A percentile compares a stretch with the other conserved stretches of the same genome.
These are phyloP conservation scores for Citrus mangshanensis DNA, from an alignment of 345 rosid genomes.

Conservation along the genomic window DNA sequence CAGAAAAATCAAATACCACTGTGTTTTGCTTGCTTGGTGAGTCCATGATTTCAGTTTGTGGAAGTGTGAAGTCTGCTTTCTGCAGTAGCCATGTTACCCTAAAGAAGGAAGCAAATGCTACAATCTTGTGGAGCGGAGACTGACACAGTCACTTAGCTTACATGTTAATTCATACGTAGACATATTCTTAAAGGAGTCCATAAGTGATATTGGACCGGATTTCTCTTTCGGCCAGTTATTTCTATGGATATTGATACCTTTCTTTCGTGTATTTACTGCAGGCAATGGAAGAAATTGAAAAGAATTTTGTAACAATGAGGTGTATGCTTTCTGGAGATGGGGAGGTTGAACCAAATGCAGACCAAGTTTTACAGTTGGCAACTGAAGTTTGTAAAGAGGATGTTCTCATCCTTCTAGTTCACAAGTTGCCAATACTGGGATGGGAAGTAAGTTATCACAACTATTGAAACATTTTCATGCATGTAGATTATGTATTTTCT, in stretches of 20 bases:
- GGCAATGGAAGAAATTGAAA: conserved; percentile 96
- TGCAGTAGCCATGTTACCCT: background rate
- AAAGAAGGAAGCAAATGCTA: background rate
- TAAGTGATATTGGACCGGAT: background rate
- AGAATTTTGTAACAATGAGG: conserved; percentile 70
- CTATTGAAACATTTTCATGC: conserved; percentile 4
- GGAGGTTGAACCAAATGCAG: conserved; percentile 77
- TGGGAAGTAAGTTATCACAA: conserved; percentile 72
- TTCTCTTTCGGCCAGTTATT: background rate
- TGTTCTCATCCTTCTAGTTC: conserved; percentile 67
- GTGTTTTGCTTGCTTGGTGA: background rate
- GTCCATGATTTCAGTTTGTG: background rate
- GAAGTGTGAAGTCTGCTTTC: background rate
- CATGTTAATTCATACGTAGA: background rate
- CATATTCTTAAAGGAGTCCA: background rate
- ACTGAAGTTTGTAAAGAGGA: conserved; percentile 86
- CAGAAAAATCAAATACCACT: background rate
- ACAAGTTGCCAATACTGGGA: conserved; percentile 76
- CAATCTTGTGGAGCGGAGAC: background rate
- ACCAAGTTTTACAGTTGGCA: conserved; percentile 70
- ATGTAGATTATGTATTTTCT: background rate
- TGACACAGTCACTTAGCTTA: background rate
- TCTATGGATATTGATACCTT: background rate
- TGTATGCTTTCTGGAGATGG: conserved; percentile 87
- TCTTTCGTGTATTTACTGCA: conserved; percentile 1